A percentile compares a stretch with the other conserved stretches of the same genome.
phyloP scores from a whole-genome alignment of 2,329 filamentous ascomycete genomes.

The Fusarium paranaense region DNA sequence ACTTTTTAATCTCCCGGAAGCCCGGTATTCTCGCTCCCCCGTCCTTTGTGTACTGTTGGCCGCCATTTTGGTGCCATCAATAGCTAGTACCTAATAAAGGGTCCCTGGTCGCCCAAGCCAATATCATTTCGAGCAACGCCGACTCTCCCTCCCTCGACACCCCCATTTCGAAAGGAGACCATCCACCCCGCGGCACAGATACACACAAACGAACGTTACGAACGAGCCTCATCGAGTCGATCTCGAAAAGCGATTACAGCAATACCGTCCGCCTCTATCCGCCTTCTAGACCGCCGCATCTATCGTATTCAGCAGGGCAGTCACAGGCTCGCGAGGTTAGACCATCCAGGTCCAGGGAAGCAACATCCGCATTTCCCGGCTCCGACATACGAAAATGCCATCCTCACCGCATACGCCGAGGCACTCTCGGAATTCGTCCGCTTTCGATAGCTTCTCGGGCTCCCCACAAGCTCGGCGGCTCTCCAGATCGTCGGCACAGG shows the following conservation, averaged over 20 bases:
- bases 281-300: conserved; percentile 9
- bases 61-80: conserved; percentile 38
- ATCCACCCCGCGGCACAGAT: conserved; percentile 17
- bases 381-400: conserved; percentile 45
- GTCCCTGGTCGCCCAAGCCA: conserved; percentile 38
- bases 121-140: conserved; percentile 38
- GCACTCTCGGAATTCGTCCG: conserved; percentile 70
- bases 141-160: conserved; percentile 35
- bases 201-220: not conserved
- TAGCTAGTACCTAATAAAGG: conserved; percentile 37
- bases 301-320: conserved; percentile 28
- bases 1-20: conserved; percentile 2
- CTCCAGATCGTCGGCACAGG: conserved; percentile 64
- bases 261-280: not conserved
- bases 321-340: conserved; percentile 19
- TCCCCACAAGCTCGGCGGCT: conserved; percentile 61
- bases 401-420: conserved; percentile 66
- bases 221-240: not conserved
- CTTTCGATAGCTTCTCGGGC: conserved; percentile 60
- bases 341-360: conserved; percentile 20
- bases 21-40: conserved; percentile 18
- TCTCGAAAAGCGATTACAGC: not conserved
- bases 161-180: conserved; percentile 35
- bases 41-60: conserved; percentile 24
- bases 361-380: conserved; percentile 14